Base-by-base conservation (phyloP, 2,329 filamentous ascomycete species). In the Pseudogymnoascus sp. region DNA sequence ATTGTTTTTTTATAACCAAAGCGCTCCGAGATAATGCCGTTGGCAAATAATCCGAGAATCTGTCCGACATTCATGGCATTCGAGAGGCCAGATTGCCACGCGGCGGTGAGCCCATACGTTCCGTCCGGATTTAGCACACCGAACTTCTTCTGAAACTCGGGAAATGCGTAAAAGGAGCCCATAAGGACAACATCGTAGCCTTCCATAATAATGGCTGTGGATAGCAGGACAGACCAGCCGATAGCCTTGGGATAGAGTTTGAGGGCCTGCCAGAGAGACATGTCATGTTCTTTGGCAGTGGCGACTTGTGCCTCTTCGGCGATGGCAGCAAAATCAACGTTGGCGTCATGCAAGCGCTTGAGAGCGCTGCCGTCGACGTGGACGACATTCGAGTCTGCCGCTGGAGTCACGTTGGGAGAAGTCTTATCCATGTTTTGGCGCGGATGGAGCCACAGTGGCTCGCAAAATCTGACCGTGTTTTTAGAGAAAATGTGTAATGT, bases 131-230 rank as follows among this genome's bases (percentile, higher is more conserved):
- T 52, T 7, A 67, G 61, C 5, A 69, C 61, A 10, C 76, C 76
- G 62, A 76, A 79, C 63, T 69, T 75, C 67, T 64, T 70, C 18
- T 68, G 71, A 67, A 70, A 76, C 67, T 62, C 66, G 5, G 65
- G 74, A 71, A 70, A 62, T 35, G 64, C 62, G 63, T 67, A 92
- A 71, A 94, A 91, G 74, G 92, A 92, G 77, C 87, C 90, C n/a
- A n/a, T 29, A 69, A 94, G 84, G 60, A 95, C 78, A 69, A 84
- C 87, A 63, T 94, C 80, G 71, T 96, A 95, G 35, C 90, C 91
- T 74, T 96, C 91, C 92, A 96, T 96, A 69, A 84, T 85, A 70
- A 96, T 94, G 72, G 89, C 92, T 0, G 90, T 93, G n/a, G 88
- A 93, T 74, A 96, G 92, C 63, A 95, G 78, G 59, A 96, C 70